Evolutionary conservation across 306 rosid genomes (phyloP).

Genomic region (Cucumis melo): DNA sequence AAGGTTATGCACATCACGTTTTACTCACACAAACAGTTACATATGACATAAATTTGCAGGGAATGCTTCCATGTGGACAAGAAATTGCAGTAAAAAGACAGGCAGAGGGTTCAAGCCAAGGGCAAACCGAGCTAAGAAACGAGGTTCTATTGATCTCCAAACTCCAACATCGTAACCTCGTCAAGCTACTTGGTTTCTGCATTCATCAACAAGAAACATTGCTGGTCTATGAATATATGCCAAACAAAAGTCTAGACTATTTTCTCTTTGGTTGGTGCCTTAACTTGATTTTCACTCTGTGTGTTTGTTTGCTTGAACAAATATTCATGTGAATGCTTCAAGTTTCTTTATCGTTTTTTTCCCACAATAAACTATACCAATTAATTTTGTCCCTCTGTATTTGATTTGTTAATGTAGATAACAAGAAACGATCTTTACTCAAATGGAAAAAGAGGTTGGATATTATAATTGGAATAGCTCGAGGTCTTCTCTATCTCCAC

Average conservation of each 20-base stretch:
- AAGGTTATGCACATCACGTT: too few relatives aligned
- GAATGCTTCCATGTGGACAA: constrained; percentile 14
- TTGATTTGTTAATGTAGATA: constrained; percentile 15
- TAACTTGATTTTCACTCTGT: not conserved
- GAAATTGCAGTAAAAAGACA: constrained; percentile 26
- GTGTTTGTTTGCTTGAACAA: too few relatives aligned
- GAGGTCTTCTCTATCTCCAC: constrained; percentile 46
- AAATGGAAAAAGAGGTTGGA: constrained; percentile 30
- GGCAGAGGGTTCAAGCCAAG: constrained; percentile 24
- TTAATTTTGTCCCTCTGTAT: not conserved
- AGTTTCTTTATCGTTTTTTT: too few relatives aligned
- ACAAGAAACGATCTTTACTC: constrained; percentile 14
- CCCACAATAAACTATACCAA: not conserved
- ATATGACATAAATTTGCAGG: constrained; percentile 8
- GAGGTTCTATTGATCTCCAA: constrained; percentile 21
- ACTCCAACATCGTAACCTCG: constrained; percentile 30
- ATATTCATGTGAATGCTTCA: too few relatives aligned
- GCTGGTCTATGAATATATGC: constrained; percentile 28
- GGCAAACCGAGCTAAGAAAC: constrained; percentile 20
- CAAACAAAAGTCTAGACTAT: constrained; percentile 28
- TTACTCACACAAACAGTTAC: too few relatives aligned
- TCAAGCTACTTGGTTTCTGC: constrained; percentile 25
- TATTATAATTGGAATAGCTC: constrained; percentile 36
- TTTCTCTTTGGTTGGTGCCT: constrained; percentile 21
- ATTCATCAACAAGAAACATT: constrained; percentile 21